These are phyloP conservation scores for Pseudocercospora fuligena DNA, from an alignment of 2,329 filamentous ascomycete genomes.

Conservation along the genomic window DNA sequence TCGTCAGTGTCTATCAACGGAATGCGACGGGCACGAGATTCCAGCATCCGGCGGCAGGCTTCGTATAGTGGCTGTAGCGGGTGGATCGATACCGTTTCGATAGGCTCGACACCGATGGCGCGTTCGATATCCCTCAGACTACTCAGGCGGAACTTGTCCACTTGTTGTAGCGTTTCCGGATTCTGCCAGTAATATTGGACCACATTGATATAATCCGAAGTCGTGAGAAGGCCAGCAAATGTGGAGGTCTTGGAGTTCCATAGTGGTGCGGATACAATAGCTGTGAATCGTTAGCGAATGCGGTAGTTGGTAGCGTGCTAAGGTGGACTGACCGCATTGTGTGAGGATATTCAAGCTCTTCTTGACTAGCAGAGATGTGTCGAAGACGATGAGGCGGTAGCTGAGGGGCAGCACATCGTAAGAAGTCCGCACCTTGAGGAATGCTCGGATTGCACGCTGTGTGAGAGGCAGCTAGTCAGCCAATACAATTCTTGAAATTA, in stretches of 20 bases:
- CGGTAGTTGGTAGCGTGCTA: neutral
- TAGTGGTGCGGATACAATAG: slow-evolving; percentile 93
- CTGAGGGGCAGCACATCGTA: slow-evolving; percentile 97
- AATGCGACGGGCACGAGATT: slow-evolving; percentile 89
- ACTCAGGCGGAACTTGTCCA: slow-evolving; percentile 91
- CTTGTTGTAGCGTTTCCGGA: slow-evolving; percentile 82
- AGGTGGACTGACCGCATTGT: slow-evolving; percentile 73
- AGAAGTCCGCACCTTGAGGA: slow-evolving; percentile 92
- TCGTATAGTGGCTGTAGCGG: slow-evolving; percentile 91
- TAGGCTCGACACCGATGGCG: slow-evolving; percentile 84
- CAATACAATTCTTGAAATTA: neutral
- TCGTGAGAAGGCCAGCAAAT: slow-evolving; percentile 92
- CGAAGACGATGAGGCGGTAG: slow-evolving; percentile 93
- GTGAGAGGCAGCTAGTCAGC: slow-evolving; percentile 12
- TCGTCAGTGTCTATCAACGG: slow-evolving; percentile 92
- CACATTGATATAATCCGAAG: slow-evolving; percentile 97
- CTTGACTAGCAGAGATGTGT: slow-evolving; percentile 92
- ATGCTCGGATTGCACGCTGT: slow-evolving; percentile 89
- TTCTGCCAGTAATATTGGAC: slow-evolving; percentile 99
- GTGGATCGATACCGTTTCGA: slow-evolving; percentile 95
- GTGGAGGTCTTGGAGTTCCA: slow-evolving; percentile 94
- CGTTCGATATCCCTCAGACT: slow-evolving; percentile 95
- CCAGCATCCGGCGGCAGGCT: slow-evolving; percentile 91
- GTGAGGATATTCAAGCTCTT: slow-evolving; percentile 95
- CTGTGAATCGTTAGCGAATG: slow-evolving; percentile 53